Evolutionary conservation across 2,329 filamentous ascomycete genomes (phyloP), one percentile per base, ranked within the genome.

Genomic region (Teratosphaeriaceae sp.): DNA sequence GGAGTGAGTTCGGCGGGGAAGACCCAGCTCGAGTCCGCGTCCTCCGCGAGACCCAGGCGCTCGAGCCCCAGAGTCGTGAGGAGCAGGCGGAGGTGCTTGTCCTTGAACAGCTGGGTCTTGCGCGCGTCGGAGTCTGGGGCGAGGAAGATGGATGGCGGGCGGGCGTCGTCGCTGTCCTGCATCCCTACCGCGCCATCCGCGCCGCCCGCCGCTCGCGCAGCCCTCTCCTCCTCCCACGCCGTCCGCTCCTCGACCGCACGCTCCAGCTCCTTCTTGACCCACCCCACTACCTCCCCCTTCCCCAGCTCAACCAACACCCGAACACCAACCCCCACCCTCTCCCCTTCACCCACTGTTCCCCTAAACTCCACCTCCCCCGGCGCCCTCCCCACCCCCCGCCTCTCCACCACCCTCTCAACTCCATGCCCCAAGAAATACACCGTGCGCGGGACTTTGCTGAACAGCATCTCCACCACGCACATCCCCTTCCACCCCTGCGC

Each of bases 351-450:
- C 49, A 84, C 76, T 1, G 76, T 78, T 33, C 81, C 75, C 55
- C 84, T 86, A 53, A 98, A 85, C 55, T 92, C 85, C 16, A 98
- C 72, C 59, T 94, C 86, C 9, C 85, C 85, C 0, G 82, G 88
- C 3, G 87, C 78, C 51, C 78, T 79, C 8, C 81, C 76, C 33
- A 79, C 75, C n/a, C 74, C 75, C n/a, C 74, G 71, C 16, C 76
- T 75, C 19, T 82, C 62, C 0, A 82, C 78, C 51, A 90, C 88
- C 58, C 82, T 86, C 57, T 96, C 88, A 54, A 87, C 84, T 0
- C 92, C 92, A 57, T 89, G 88, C 59, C 97, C 89, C 4, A 98
- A 75, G 60, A 88, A 97, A 65, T 85, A 87, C 1, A 88, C 76
- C 0, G 87, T 95, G 35, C 78, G 77, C 40, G 81, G 82, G 44